phyloP scores from a whole-genome alignment of 106 monocot genomes.

The Dendrobium huoshanense region DNA sequence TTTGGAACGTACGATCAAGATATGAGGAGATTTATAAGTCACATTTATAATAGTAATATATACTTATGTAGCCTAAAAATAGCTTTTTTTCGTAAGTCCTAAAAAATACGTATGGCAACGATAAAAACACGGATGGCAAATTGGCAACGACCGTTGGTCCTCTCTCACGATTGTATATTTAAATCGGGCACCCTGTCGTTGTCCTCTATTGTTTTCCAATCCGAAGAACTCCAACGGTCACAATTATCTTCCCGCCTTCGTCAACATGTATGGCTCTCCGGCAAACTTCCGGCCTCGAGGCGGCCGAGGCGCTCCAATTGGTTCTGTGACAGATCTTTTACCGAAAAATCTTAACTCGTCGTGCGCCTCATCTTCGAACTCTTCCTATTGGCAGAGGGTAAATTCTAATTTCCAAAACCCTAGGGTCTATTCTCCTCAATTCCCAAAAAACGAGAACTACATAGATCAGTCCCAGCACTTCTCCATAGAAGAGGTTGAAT shows the following conservation, averaged over 20 bases:
- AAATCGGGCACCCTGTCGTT: too few species aligned
- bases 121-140: too few species aligned
- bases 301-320: background rate
- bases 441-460: background rate
- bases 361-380: background rate
- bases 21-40: too few species aligned
- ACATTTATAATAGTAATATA: too few species aligned
- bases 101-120: too few species aligned
- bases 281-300: background rate
- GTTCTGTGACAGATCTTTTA: background rate
- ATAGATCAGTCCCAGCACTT: background rate
- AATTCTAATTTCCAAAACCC: slow-evolving; percentile 2
- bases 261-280: slow-evolving; percentile 6
- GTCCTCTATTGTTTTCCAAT: too few species aligned
- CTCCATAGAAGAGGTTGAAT: slow-evolving; percentile 13
- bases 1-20: too few species aligned
- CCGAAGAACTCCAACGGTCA: background rate
- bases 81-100: too few species aligned
- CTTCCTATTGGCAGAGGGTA: too few species aligned
- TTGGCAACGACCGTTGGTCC: too few species aligned
- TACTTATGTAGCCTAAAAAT: too few species aligned
- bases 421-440: background rate
- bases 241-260: background rate
- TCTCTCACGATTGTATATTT: too few species aligned
- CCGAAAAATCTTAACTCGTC: background rate